phyloP scores from a whole-genome alignment of 768 basidiomycete species.

The Inosperma sp. region DNA sequence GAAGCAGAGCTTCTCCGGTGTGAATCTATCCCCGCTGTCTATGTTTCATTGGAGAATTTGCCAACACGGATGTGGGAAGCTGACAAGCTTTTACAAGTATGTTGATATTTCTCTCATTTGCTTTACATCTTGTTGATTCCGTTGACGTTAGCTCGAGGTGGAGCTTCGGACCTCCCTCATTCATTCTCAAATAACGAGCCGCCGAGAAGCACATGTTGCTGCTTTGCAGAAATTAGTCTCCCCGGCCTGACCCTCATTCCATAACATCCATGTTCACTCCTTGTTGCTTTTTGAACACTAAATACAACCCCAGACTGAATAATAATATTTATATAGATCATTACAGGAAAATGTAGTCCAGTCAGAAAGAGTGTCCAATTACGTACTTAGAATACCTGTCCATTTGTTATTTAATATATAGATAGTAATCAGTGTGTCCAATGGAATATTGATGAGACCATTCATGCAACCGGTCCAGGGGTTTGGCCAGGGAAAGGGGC shows the following conservation, averaged over 20 bases:
- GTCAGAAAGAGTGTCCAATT: too few relatives aligned
- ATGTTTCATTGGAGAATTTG: conserved; percentile 82
- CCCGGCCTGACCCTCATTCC: conserved; percentile 1
- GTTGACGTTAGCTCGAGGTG: conserved; percentile 42
- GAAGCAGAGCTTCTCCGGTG: conserved; percentile 81
- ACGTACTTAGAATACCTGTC: too few relatives aligned
- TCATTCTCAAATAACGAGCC: conserved; percentile 53
- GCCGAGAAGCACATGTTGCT: conserved; percentile 48
- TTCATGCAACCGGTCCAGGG: too few relatives aligned
- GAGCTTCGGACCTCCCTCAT: conserved; percentile 52
- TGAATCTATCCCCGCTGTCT: conserved; percentile 83
- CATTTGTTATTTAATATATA: too few relatives aligned
- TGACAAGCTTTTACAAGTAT: conserved; percentile 83
- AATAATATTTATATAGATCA: too few relatives aligned
- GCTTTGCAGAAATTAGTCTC: conserved; percentile 40
- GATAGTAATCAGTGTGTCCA: too few relatives aligned
- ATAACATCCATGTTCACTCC: background rate
- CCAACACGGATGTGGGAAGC: conserved; percentile 94
- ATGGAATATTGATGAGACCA: too few relatives aligned
- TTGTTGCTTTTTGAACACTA: too few relatives aligned
- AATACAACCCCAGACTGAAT: too few relatives aligned
- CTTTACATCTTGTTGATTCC: background rate
- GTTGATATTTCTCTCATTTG: conserved; percentile 16
- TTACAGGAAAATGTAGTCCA: too few relatives aligned
- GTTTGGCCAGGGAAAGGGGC: conserved; percentile 11